phyloP scores from a whole-genome alignment of 2,329 filamentous ascomycete genomes.

The Colletotrichum navitas region DNA sequence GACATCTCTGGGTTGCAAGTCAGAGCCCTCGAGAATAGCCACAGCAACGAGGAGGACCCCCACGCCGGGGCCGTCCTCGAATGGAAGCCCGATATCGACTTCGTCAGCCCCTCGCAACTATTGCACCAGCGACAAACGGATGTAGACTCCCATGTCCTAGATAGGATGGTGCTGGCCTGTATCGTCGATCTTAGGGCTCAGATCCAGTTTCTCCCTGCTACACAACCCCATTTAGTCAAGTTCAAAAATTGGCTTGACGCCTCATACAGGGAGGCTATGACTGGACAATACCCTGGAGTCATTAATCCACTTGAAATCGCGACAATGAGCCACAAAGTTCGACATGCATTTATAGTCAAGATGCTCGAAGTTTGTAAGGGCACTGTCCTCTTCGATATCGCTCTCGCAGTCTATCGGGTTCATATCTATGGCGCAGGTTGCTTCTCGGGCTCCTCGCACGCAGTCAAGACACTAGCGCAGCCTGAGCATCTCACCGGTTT shows the following conservation, averaged over 20 bases:
- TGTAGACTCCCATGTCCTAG: neutral
- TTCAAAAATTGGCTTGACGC: slow-evolving; percentile 35
- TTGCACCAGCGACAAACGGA: neutral
- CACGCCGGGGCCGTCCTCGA: slow-evolving; percentile 24
- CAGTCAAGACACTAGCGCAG: neutral
- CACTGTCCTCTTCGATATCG: neutral
- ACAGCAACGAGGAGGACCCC: neutral
- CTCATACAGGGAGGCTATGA: slow-evolving; percentile 18
- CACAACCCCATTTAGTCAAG: slow-evolving; percentile 19
- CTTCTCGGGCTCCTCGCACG: slow-evolving; percentile 12
- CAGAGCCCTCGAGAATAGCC: neutral
- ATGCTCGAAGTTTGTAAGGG: slow-evolving; percentile 8
- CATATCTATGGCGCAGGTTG: neutral
- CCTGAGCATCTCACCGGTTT: neutral
- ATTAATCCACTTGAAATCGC: slow-evolving; percentile 20
- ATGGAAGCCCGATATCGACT: slow-evolving; percentile 37
- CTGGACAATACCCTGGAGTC: slow-evolving; percentile 12
- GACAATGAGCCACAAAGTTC: neutral
- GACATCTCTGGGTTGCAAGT: slow-evolving; percentile 25
- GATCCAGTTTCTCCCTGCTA: slow-evolving; percentile 32
- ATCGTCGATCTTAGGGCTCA: slow-evolving; percentile 27
- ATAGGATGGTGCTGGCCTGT: slow-evolving; percentile 25
- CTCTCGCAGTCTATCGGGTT: neutral
- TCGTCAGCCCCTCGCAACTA: neutral
- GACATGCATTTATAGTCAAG: neutral